A percentile compares a stretch with the other conserved stretches of the same genome.
phyloP scores from a whole-genome alignment of 169 alveolate genomes.

The Cryptosporidium felis region DNA sequence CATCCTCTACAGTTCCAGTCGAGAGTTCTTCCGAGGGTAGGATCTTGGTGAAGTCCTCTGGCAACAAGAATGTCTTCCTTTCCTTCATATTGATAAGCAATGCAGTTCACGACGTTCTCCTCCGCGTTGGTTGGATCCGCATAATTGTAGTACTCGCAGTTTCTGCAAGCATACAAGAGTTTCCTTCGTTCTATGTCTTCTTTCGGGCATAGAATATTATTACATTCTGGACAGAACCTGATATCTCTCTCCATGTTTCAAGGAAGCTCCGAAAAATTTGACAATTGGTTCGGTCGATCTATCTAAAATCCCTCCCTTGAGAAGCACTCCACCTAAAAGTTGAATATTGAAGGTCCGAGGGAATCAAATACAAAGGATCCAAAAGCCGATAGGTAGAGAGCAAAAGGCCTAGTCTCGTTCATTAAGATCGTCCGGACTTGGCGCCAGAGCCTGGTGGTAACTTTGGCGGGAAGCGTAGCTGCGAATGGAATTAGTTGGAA shows the following conservation, averaged over 20 bases:
- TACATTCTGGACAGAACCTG: slow-evolving; percentile 77
- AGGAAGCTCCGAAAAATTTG: neutral
- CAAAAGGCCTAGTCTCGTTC: no score
- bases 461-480: no score
- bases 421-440: no score
- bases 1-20: slow-evolving; percentile 88
- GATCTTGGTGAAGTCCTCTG: slow-evolving; percentile 86
- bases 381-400: no score
- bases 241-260: slow-evolving; percentile 74
- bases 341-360: no score
- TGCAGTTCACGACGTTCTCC: slow-evolving; percentile 74
- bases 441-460: no score
- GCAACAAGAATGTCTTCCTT: slow-evolving; percentile 85
- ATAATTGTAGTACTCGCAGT: slow-evolving; percentile 73
- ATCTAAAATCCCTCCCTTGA: no score
- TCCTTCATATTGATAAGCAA: slow-evolving; percentile 74
- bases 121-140: slow-evolving; percentile 74
- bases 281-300: no score
- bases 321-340: no score
- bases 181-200: slow-evolving; percentile 73
- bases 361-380: no score
- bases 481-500: no score
- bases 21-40: slow-evolving; percentile 88
- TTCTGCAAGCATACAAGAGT: slow-evolving; percentile 75
- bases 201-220: slow-evolving; percentile 75